Base-by-base conservation (phyloP, 495 filamentous ascomycete genomes). In the Penicillium riverlandense region DNA sequence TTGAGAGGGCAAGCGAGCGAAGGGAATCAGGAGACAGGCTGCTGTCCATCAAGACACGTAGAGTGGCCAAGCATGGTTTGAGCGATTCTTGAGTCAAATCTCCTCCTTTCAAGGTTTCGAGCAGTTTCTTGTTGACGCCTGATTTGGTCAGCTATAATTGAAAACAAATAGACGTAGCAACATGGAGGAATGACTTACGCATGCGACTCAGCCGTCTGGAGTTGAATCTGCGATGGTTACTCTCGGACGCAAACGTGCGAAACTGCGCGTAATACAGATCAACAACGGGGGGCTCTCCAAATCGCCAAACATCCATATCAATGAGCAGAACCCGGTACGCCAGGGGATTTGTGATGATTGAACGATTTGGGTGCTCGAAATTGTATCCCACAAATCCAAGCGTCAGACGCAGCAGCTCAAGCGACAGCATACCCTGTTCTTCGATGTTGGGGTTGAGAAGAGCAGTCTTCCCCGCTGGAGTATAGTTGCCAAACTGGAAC, bases 241-340 rank as follows among this genome's bases (percentile, higher is more conserved):
- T 96, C 44, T 77, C 79, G 11, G 82, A 73, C 11, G 84, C 83
- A 67, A 98, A 95, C 1, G 74, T 78, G 47, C 84, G 72, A 55
- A 96, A 97, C 63, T 97, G 92, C 28, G 81, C 78, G 66, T 96
- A 96, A 62, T 96, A 98, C 12, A 95, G 68, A 47, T 85, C 82
- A 50, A 95, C 86, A 3, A 90, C 84, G 15, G 76, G 65, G 4
- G 74, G 46, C 35, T 82, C 83, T 31, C 85, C 85, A 60, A 79
- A 83, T 53, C 90, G 77, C 92, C 92, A 98, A 32, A 84, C 78
- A 50, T 97, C 91, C 52, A 88, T 80, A 65, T 98, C 92, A 35
- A 97, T 86, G 15, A 98, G 70, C 29, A 98, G 74, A 35, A 95
- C 78, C 37, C 94, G 79, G 63, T 95, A 97, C 4, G 92, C 92